Base-by-base conservation (phyloP, 176 grass and related monocot species). In the Tuctoria greenei region DNA sequence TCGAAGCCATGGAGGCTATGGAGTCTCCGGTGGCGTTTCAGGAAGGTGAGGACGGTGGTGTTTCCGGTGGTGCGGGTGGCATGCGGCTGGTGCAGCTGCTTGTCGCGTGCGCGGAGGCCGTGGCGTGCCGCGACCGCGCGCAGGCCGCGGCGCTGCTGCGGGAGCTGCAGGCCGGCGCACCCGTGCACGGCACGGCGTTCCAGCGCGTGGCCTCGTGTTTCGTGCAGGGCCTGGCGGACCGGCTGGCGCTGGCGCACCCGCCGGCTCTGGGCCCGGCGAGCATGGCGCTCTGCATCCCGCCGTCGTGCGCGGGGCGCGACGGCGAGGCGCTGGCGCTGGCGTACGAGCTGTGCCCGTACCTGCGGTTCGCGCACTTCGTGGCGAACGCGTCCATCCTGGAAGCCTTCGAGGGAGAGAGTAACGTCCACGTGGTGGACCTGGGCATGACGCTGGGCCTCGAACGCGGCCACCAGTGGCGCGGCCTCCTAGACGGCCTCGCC, bases 331-430 rank as follows among this genome's bases (percentile, higher is more conserved):
- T 93, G 1, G 76, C 72, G 31, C 80, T 89, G 45, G 90, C 90
- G 31, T 93, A 93, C 80, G 90, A 93, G 67, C 83, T 89, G 27
- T 93, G 90, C 80, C 90, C 86, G 37, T 93, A 89, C 83, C 80
- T 93, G 40, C 83, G 78, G n/a, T 93, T 93, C 64, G 86, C 86
- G 37, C 90, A 93, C 79, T 93, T 86, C 86, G 86, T 89, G 62
- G 90, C 86, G 2, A 93, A 93, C 67, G 76, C 84, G 20, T 81
- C 76, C 72, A 89, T 86, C 58, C 39, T 93, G 46, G 90, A 93
- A 45, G 80, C 83, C 67, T 83, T 93, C 10, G 90, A 89, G 77
- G 90, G 90, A 34, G 86, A 93, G 56, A 93, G 67, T 1, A 43
- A 25, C 61, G 72, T 93, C 26, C 90, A 93, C 61, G 86, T 93